A percentile compares a stretch with the other conserved stretches of the same genome.
Conservation (phyloP, 2,329 filamentous ascomycete species). For the Leptographium radiaticola region DNA sequence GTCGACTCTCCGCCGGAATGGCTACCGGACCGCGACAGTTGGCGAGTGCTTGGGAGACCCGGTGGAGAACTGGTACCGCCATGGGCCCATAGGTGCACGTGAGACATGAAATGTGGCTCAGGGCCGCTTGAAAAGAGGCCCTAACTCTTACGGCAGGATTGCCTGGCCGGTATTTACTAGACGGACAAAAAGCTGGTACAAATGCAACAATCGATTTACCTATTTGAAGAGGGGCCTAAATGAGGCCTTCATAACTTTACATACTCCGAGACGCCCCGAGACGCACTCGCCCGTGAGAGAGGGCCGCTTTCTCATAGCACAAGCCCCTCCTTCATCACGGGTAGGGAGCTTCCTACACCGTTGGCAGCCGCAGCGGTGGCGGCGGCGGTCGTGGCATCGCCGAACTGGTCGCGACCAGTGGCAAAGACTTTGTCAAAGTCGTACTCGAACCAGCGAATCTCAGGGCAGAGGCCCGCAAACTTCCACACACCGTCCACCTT, state of each 20-base stretch:
- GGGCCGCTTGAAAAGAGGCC: no score
- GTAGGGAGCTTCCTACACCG: neutral
- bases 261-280: neutral
- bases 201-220: no score
- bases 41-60: conserved; percentile 42
- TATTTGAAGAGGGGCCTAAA: neutral
- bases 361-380: neutral
- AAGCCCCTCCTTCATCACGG: neutral
- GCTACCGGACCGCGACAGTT: conserved; percentile 35
- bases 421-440: conserved; percentile 28
- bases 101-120: no score
- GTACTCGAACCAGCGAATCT: conserved; percentile 44
- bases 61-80: conserved; percentile 37
- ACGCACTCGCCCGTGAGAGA: neutral
- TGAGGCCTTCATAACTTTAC: neutral
- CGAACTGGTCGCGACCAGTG: conserved; percentile 12
- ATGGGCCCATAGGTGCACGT: neutral
- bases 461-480: conserved; percentile 41
- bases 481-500: conserved; percentile 49
- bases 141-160: no score
- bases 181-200: neutral
- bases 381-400: neutral
- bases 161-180: no score
- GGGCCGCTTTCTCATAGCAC: neutral
- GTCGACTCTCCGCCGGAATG: conserved; percentile 25